Evolutionary conservation across 257 asterid species (phyloP).

Genomic region (Solanum neorickii): DNA sequence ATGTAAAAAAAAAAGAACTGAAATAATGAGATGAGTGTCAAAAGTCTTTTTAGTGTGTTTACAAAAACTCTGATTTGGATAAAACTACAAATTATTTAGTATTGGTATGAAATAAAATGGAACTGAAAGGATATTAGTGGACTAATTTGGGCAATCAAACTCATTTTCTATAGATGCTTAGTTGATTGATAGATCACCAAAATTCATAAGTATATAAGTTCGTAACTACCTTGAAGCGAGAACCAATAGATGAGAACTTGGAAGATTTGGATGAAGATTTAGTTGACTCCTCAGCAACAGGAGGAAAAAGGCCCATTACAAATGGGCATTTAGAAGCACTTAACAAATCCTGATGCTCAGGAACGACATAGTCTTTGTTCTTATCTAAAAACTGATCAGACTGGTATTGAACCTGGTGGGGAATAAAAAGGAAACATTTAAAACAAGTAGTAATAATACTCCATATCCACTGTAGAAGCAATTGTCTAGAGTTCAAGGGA

Average conservation of each 20-base stretch:
- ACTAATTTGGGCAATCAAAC: not conserved
- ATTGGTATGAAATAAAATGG: not conserved
- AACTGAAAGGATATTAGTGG: not conserved
- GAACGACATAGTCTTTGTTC: constrained; percentile 94
- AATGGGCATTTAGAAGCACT: constrained; percentile 72
- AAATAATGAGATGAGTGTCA: not conserved
- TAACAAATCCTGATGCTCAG: constrained; percentile 92
- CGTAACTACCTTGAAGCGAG: constrained; percentile 72
- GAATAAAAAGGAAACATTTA: constrained; percentile 2
- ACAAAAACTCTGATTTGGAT: not conserved
- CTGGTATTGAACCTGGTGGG: constrained; percentile 70
- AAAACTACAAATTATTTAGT: not conserved
- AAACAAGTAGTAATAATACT: not conserved
- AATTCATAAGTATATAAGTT: not conserved
- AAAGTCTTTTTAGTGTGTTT: not conserved
- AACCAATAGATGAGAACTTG: constrained; percentile 92
- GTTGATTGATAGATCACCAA: not conserved
- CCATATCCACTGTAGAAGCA: not conserved
- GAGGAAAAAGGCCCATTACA: constrained; percentile 83
- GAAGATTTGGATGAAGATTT: constrained; percentile 84
- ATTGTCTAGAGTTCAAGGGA: not conserved
- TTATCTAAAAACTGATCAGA: constrained; percentile 94
- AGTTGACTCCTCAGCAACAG: constrained; percentile 58
- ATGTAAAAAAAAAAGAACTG: not conserved
- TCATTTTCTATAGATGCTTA: not conserved